These are phyloP conservation scores for Microsporum audouinii DNA, from an alignment of 2,329 filamentous ascomycete genomes.

Conservation along the genomic window DNA sequence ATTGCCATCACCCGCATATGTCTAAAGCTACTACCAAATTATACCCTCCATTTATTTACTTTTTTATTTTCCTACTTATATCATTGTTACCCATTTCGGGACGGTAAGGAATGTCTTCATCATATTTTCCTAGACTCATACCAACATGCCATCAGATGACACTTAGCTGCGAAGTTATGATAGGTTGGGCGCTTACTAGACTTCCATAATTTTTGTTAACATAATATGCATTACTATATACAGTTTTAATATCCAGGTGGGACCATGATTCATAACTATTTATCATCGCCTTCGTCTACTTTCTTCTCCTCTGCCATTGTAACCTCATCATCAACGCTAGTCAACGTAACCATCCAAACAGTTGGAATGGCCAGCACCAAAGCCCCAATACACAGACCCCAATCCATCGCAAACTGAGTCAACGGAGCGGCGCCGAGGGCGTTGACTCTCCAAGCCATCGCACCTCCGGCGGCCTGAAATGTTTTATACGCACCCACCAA, in stretches of 20 bases:
- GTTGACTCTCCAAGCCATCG: slow-evolving; percentile 39
- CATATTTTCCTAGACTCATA: neutral
- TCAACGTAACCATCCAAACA: slow-evolving; percentile 32
- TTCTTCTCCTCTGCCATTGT: neutral
- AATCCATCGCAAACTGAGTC: slow-evolving; percentile 38
- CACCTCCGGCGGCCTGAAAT: slow-evolving; percentile 35
- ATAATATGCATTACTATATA: neutral
- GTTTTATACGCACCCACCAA: slow-evolving; percentile 40
- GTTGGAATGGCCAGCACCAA: slow-evolving; percentile 35
- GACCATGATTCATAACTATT: neutral
- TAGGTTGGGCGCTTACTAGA: neutral
- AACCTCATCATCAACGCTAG: slow-evolving; percentile 13
- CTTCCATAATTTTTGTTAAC: neutral
- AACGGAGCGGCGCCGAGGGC: slow-evolving; percentile 27
- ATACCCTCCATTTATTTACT: neutral
- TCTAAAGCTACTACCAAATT: neutral
- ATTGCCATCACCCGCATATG: neutral
- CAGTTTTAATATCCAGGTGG: neutral
- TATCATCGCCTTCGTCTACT: neutral
- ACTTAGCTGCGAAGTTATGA: neutral
- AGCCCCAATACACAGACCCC: slow-evolving; percentile 37
- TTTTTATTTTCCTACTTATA: neutral
- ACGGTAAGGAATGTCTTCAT: neutral
- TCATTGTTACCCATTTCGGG: neutral
- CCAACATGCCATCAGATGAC: neutral